Evolutionary conservation across 345 rosid genomes (phyloP), one percentile per base, ranked within the genome.

Genomic region (Linum lewisii): DNA sequence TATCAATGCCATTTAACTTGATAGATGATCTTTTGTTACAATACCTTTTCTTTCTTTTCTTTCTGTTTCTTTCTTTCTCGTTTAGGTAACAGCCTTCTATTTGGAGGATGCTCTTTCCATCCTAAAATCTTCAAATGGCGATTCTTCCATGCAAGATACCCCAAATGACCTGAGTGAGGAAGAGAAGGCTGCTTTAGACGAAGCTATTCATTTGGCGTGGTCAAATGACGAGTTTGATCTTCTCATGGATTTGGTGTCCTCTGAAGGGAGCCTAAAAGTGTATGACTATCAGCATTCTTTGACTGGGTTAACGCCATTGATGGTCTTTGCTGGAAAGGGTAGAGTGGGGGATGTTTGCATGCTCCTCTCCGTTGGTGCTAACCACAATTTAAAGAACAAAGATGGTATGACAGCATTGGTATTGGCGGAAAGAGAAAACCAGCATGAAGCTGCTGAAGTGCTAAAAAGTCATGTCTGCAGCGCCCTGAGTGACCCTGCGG

Each of bases 321-420:
- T 88, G 93, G 87, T 86, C 59, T 82, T 86, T 75, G 82, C 95
- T 80, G 90, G 78, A 59, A 92, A 83, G 75, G 98, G 98, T 20
- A 83, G 84, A 69, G 84, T 82, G 58, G 73, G 75, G 52, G 93
- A 88, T 67, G 86, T 84, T 63, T 81, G 88, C 83, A 80, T 82
- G 87, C 97, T 88, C 60, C 88, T 92, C 58, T 82, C 98, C 20
- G 65, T 72, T 56, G 89, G 91, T 58, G 93, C 81, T 52, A 79
- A 88, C 72, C 82, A 84, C 75, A 68, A 65, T 61, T 65, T 84
- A 60, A 68, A 61, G 78, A 73, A 82, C 51, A 86, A 77, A 72
- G 80, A 77, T 71, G 87, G 87, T 32, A 59, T 69, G 63, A 80
- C 89, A 24, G 98, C 93, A 36, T 60, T 84, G 70, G 77, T 80